Base-by-base conservation (phyloP, 1,284 basidiomycete genomes). In the Wallemia hederae region DNA sequence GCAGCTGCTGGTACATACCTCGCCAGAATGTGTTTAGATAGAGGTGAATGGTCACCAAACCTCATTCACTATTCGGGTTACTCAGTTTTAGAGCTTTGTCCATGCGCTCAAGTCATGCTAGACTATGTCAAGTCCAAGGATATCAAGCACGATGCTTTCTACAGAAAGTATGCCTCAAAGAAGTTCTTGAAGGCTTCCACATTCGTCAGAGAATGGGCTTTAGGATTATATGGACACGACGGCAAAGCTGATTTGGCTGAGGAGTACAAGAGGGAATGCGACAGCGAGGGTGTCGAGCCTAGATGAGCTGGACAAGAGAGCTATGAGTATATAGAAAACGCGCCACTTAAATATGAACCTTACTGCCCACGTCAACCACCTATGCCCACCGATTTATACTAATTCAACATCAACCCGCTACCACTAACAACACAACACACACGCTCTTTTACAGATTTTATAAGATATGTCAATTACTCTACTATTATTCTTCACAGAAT, bases 1-100 rank as follows among this genome's bases (percentile, higher is more conserved):
- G 89, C 91, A 9, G 91, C 89, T 2, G 83, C 89, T 2, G 77
- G 85, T 0, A 81, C 90, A 66, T 97, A 89, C 88, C 75, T 96
- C n/a, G 86, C 87, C 0, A 75, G 91, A 28, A 70, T 90, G 59
- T 81, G 88, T 24, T 75, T 97, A 24, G 84, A 85, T 39, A 77
- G 81, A 62, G 81, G 86, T 60, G 78, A 80, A 70, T 96, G 90
- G 92, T 86, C 87, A 68, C 63, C 86, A 24, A 87, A 91, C 70
- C 70, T 91, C 64, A 84, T 86, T 1, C 89, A 96, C 70, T 97
- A 91, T 71, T 89, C 90, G 1, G 80, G 81, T 27, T 97, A 94
- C 71, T 74, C 82, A 9, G 86, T 96, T 72, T 80, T 80, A 59
- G 81, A 82, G 62, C 71, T 98, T 61, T 72, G 92, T 27, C 85